Evolutionary conservation across 192 early-diverging fungal species (phyloP).

Genomic region (Coemansia sp.): DNA sequence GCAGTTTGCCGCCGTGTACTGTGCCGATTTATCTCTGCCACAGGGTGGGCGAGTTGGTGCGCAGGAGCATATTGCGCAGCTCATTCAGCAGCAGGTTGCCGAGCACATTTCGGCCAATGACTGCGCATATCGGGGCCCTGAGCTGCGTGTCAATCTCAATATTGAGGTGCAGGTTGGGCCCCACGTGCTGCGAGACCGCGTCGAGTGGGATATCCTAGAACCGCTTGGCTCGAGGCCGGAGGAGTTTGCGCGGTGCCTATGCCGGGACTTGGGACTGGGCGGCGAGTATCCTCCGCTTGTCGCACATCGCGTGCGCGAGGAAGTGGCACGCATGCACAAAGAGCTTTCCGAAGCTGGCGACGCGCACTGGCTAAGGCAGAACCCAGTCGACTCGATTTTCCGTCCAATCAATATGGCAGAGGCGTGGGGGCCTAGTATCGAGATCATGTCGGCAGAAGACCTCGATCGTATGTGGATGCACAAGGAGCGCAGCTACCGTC

Average conservation of each 20-base stretch:
- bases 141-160: constrained; percentile 55
- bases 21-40: constrained; percentile 72
- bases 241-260: constrained; percentile 48
- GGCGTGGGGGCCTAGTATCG: constrained; percentile 50
- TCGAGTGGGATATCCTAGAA: constrained; percentile 86
- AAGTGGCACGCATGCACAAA: constrained; percentile 40
- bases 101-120: constrained; percentile 41
- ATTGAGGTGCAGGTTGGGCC: constrained; percentile 83
- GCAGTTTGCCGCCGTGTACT: constrained; percentile 80
- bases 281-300: constrained; percentile 52
- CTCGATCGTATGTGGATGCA: constrained; percentile 52
- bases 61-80: constrained; percentile 42
- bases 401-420: constrained; percentile 43
- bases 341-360: constrained; percentile 44
- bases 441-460: constrained; percentile 51
- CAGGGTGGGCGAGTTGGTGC: constrained; percentile 17
- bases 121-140: constrained; percentile 34
- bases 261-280: constrained; percentile 47
- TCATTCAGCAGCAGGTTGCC: constrained; percentile 48
- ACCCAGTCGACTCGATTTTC: constrained; percentile 43
- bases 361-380: constrained; percentile 48
- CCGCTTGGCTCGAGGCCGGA: constrained; percentile 48
- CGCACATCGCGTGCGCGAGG: constrained; percentile 51
- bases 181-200: constrained; percentile 76
- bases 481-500: constrained; percentile 51